Percentiles rank a stretch among this genome's conserved stretches.
Evolutionary conservation across 331 rosid genomes (phyloP).

Genomic region (Phaseolus coccineus): DNA sequence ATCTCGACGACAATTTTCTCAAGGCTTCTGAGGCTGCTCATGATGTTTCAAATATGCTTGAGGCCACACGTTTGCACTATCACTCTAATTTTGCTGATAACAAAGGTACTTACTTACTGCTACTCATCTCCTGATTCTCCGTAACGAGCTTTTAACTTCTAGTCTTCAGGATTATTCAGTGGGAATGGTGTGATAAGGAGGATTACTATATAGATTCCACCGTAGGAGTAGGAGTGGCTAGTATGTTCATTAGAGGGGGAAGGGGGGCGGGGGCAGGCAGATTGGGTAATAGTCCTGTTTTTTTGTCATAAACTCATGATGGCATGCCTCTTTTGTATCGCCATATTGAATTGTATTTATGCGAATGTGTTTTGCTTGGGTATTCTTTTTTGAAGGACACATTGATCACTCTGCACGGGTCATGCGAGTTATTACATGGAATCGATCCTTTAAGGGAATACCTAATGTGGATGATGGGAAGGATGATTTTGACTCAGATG

Average conservation of each 20-base stretch:
- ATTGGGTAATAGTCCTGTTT: background rate
- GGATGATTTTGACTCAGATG: conserved; percentile 81
- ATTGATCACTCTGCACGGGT: conserved; percentile 96
- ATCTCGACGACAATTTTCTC: conserved; percentile 83
- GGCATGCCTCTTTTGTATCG: background rate
- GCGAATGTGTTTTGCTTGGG: background rate
- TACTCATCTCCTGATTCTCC: background rate
- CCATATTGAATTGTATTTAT: conserved; percentile 23
- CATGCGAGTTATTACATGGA: conserved; percentile 99
- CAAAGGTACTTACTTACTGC: conserved; percentile 60
- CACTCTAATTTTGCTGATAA: conserved; percentile 98
- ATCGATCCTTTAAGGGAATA: conserved; percentile 80
- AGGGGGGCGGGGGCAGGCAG: background rate
- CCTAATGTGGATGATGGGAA: conserved; percentile 67
- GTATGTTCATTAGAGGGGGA: background rate
- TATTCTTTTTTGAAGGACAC: conserved; percentile 67
- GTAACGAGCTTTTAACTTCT: conserved; percentile 1
- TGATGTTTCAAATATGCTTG: conserved; percentile 97
- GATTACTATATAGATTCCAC: conserved; percentile 11
- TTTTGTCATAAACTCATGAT: background rate
- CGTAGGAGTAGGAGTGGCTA: background rate
- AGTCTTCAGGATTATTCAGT: background rate
- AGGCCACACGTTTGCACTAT: conserved; percentile 90
- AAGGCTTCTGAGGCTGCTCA: conserved; percentile 91
- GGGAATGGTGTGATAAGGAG: background rate